phyloP scores from a whole-genome alignment of 352 stramenopile genomes.

The Stramenopiles sp. region DNA sequence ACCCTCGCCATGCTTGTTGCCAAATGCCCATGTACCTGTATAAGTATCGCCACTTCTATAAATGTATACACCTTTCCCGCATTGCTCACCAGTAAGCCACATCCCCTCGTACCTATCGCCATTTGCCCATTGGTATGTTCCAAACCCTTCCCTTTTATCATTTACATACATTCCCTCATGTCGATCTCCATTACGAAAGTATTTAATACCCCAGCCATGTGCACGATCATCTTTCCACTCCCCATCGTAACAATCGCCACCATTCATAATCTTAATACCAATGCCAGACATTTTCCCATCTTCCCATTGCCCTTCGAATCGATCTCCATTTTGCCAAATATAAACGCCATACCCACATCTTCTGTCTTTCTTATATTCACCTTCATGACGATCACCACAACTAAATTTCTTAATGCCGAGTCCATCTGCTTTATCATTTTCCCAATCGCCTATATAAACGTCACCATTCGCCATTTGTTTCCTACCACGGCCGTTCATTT shows the following conservation, averaged over 20 bases:
- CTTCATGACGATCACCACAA: constrained; percentile 50
- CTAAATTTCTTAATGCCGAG: too few relatives aligned
- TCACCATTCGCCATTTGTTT: constrained; percentile 29
- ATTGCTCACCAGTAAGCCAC: too few relatives aligned
- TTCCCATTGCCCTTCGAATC: constrained; percentile 52
- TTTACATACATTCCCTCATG: constrained; percentile 63
- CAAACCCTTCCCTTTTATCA: constrained; percentile 49
- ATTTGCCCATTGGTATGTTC: constrained; percentile 48
- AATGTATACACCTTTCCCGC: too few relatives aligned
- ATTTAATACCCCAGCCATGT: constrained; percentile 50
- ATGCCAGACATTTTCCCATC: constrained; percentile 47
- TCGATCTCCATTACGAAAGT: constrained; percentile 52
- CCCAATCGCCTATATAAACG: constrained; percentile 50
- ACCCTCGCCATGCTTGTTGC: constrained; percentile 24
- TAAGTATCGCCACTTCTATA: constrained; percentile 26
- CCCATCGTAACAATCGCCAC: constrained; percentile 49
- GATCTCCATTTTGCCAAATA: constrained; percentile 33
- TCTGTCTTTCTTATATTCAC: constrained; percentile 47
- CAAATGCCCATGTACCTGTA: constrained; percentile 22
- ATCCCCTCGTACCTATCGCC: constrained; percentile 56
- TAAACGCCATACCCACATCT: constrained; percentile 46
- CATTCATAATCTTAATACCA: constrained; percentile 31
- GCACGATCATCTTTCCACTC: constrained; percentile 49
- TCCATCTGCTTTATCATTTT: constrained; percentile 48
- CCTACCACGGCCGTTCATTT: neutral